Conservation (phyloP, 2,329 filamentous ascomycete genomes). For the Knufia fluminis region DNA sequence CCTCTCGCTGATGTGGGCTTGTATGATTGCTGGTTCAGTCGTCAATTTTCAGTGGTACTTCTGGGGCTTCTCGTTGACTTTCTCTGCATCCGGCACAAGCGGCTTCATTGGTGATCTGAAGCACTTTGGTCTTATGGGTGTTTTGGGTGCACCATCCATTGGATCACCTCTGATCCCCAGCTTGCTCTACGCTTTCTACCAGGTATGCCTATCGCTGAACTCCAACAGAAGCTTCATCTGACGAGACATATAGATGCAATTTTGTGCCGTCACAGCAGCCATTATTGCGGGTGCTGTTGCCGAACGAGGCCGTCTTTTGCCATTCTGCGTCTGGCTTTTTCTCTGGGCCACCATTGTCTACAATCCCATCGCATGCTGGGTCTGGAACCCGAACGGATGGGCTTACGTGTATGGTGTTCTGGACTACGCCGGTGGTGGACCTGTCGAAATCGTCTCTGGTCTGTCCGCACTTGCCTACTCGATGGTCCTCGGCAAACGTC, state of each 20-base stretch:
- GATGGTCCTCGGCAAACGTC: slow-evolving; percentile 85
- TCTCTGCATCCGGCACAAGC: slow-evolving; percentile 71
- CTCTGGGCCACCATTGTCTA: slow-evolving; percentile 96
- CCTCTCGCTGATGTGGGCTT: slow-evolving; percentile 92
- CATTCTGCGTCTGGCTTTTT: slow-evolving; percentile 91
- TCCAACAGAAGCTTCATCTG: slow-evolving; percentile 11
- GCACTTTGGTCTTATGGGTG: slow-evolving; percentile 81
- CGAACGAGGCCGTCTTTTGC: slow-evolving; percentile 85
- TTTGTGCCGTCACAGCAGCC: slow-evolving; percentile 83
- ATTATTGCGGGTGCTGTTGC: slow-evolving; percentile 88
- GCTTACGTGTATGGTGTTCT: slow-evolving; percentile 80
- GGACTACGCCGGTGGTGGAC: slow-evolving; percentile 92
- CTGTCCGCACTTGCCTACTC: slow-evolving; percentile 91
- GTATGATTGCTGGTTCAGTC: slow-evolving; percentile 86
- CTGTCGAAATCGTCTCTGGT: slow-evolving; percentile 94
- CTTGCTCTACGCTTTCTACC: slow-evolving; percentile 88
- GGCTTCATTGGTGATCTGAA: slow-evolving; percentile 85
- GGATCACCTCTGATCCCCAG: slow-evolving; percentile 83
- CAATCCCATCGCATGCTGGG: slow-evolving; percentile 94
- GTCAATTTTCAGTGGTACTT: slow-evolving; percentile 99
- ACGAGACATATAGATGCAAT: slow-evolving; percentile 68
- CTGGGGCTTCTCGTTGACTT: slow-evolving; percentile 95
- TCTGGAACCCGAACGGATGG: slow-evolving; percentile 93
- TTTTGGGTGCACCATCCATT: slow-evolving; percentile 72
- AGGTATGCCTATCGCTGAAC: slow-evolving; percentile 45